Percentiles rank a stretch among this genome's conserved stretches.
Conservation (phyloP, 1,284 basidiomycete species). For the Ustilago crameri region DNA sequence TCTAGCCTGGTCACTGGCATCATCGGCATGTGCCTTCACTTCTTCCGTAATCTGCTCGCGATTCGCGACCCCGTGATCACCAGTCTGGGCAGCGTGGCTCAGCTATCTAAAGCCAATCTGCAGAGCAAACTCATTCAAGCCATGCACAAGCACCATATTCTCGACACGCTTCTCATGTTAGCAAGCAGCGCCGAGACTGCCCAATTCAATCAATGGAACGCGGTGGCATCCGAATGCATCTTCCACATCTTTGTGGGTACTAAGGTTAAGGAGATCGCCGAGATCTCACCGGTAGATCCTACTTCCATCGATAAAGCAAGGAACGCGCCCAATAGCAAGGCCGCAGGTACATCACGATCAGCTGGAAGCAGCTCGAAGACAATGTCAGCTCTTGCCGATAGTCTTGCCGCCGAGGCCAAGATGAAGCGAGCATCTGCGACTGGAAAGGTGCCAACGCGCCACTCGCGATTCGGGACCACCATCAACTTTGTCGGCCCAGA, state of each 20-base stretch:
- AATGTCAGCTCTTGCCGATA: constrained; percentile 38
- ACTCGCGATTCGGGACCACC: constrained; percentile 66
- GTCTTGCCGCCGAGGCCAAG: constrained; percentile 54
- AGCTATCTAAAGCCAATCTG: constrained; percentile 57
- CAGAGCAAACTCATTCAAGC: constrained; percentile 61
- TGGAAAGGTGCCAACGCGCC: constrained; percentile 45
- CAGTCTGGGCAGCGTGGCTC: constrained; percentile 51
- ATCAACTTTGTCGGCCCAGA: constrained; percentile 62
- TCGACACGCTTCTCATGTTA: constrained; percentile 65
- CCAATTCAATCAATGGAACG: constrained; percentile 62
- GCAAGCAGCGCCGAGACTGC: constrained; percentile 61
- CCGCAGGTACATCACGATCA: constrained; percentile 4
- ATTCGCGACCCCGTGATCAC: constrained; percentile 62
- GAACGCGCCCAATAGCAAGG: background rate
- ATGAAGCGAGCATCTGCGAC: constrained; percentile 38
- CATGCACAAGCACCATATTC: constrained; percentile 56
- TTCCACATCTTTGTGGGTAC: constrained; percentile 64
- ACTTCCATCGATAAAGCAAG: background rate
- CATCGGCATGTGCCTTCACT: constrained; percentile 65
- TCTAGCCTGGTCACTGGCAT: constrained; percentile 61
- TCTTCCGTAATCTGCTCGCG: constrained; percentile 67
- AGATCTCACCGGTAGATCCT: constrained; percentile 1
- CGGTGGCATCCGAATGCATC: constrained; percentile 62
- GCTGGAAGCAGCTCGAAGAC: constrained; percentile 4
- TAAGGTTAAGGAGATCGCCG: constrained; percentile 40